Conservation (phyloP, 2,329 filamentous ascomycete species). For the Pseudomassariella vexata region DNA sequence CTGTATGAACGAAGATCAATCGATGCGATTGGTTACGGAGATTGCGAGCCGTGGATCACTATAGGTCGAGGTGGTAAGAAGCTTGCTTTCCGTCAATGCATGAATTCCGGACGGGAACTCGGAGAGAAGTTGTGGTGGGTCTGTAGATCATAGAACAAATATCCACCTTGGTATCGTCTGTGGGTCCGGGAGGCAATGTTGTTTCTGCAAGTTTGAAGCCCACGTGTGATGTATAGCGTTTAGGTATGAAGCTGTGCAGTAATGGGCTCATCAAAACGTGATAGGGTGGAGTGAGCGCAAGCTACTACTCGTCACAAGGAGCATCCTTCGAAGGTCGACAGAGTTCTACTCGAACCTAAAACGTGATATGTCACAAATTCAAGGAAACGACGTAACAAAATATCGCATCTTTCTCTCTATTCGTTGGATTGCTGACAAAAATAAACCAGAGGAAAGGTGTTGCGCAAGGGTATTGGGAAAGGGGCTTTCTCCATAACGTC, state of each 20-base stretch:
- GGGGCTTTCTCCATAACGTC: too few species aligned
- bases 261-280: not conserved
- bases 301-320: not conserved
- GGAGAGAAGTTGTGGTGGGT: conserved; percentile 1
- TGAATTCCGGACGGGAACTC: conserved; percentile 4
- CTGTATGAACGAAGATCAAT: too few species aligned
- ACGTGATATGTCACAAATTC: conserved; percentile 4
- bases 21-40: conserved; percentile 4
- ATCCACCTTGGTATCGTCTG: too few species aligned
- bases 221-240: too few species aligned
- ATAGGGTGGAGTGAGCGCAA: conserved; percentile 1
- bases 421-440: not conserved
- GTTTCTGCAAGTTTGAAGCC: conserved; percentile 5
- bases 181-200: conserved; percentile 5
- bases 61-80: conserved; percentile 1
- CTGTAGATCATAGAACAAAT: conserved; percentile 2
- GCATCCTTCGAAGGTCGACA: not conserved
- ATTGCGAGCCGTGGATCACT: not conserved
- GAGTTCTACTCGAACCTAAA: conserved; percentile 1
- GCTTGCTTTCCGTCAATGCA: not conserved
- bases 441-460: not conserved
- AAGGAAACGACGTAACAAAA: not conserved
- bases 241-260: too few species aligned
- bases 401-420: not conserved
- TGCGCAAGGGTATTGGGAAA: too few species aligned